Conservation (phyloP, 805 yeast species). For the Monosporozyma yasuniensis region DNA sequence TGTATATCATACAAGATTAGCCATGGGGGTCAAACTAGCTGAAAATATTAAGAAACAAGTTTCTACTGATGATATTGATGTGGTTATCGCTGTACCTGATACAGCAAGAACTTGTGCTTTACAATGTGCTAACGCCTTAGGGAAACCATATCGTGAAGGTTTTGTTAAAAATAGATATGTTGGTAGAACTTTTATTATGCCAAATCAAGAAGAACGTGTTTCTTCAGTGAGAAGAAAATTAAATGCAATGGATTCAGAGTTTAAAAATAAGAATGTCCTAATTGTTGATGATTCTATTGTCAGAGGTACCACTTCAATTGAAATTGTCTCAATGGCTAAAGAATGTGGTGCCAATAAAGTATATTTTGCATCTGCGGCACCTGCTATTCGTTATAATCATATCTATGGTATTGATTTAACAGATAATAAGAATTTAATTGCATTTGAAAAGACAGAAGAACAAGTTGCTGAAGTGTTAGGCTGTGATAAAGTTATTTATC, state of each 20-base stretch:
- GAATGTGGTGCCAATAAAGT: conserved; percentile 96
- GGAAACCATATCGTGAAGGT: conserved; percentile 88
- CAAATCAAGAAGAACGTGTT: conserved; percentile 88
- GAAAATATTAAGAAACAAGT: conserved; percentile 47
- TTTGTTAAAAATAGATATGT: conserved; percentile 94
- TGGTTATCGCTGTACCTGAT: conserved; percentile 96
- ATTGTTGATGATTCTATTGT: conserved; percentile 96
- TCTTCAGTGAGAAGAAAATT: conserved; percentile 90
- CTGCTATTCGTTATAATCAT: conserved; percentile 93
- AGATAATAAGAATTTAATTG: conserved; percentile 88
- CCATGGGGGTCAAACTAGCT: conserved; percentile 90
- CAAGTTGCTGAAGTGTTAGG: conserved; percentile 74
- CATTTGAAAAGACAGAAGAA: conserved; percentile 64
- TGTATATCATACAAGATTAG: conserved; percentile 84
- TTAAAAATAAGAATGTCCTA: conserved; percentile 72
- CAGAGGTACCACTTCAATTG: conserved; percentile 94
- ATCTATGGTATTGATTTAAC: conserved; percentile 97
- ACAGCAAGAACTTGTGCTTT: conserved; percentile 94
- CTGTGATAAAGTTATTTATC: conserved; percentile 87
- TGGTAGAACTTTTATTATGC: conserved; percentile 98
- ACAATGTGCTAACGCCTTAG: conserved; percentile 77
- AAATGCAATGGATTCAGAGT: conserved; percentile 93
- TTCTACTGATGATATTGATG: conserved; percentile 62
- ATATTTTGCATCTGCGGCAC: conserved; percentile 95
- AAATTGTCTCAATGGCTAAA: conserved; percentile 95